A percentile compares a stretch with the other conserved stretches of the same genome.
These are phyloP conservation scores for Penicillium ucsense DNA, from an alignment of 495 filamentous ascomycete genomes.

Conservation along the genomic window DNA sequence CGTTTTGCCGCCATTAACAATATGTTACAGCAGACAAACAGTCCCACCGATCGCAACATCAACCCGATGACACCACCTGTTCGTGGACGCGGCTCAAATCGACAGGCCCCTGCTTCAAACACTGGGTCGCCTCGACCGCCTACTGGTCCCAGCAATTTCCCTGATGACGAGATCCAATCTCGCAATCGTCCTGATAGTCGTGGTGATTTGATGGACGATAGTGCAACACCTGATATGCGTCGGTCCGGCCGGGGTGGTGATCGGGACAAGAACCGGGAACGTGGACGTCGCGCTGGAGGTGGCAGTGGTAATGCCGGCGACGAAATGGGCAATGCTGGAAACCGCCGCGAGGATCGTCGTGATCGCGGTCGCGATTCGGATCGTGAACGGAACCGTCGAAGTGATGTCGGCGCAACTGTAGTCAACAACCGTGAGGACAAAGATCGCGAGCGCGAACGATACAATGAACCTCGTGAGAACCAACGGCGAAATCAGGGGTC, in stretches of 20 bases:
- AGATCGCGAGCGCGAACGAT: conserved; percentile 25
- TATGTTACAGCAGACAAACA: conserved; percentile 35
- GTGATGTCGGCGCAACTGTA: conserved; percentile 18
- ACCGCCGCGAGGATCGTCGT: conserved; percentile 28
- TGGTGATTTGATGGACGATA: conserved; percentile 26
- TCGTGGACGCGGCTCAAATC: conserved; percentile 29
- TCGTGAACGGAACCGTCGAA: conserved; percentile 32
- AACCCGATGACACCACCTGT: conserved; percentile 18
- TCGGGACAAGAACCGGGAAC: conserved; percentile 17
- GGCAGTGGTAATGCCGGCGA: conserved; percentile 8
- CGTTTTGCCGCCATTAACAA: conserved; percentile 35
- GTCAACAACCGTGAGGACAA: conserved; percentile 27
- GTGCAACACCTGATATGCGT: conserved; percentile 17
- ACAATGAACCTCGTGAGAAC: not conserved
- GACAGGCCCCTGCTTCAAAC: conserved; percentile 21
- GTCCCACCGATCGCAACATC: conserved; percentile 21
- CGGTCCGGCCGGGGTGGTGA: conserved; percentile 17
- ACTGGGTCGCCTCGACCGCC: conserved; percentile 22
- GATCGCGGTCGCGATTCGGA: conserved; percentile 26
- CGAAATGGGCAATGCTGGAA: conserved; percentile 17
- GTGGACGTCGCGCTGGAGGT: conserved; percentile 22
- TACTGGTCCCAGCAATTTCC: conserved; percentile 12
- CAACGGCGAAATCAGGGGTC: conserved; percentile 15
- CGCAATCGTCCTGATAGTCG: conserved; percentile 16
- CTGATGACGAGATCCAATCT: conserved; percentile 16